A percentile compares a stretch with the other conserved stretches of the same genome.
These are phyloP conservation scores for Xylaria sp. DNA, from an alignment of 2,329 filamentous ascomycete genomes.

Conservation along the genomic window DNA sequence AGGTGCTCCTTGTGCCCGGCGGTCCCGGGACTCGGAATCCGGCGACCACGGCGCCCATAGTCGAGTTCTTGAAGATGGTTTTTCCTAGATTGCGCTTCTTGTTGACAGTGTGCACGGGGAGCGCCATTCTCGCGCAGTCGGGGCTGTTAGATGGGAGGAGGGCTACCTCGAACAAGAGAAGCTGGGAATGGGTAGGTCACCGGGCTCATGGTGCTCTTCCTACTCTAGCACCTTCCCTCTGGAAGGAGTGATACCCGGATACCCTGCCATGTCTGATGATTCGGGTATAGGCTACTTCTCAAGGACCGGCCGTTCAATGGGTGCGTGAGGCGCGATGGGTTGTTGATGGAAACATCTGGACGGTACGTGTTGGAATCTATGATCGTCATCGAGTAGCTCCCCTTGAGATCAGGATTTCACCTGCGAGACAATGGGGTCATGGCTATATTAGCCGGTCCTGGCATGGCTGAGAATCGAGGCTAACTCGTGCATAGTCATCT, in stretches of 20 bases:
- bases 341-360: conserved; percentile 74
- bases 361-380: conserved; percentile 42
- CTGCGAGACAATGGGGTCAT: neutral
- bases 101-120: conserved; percentile 75
- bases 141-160: conserved; percentile 69
- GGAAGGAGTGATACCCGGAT: neutral
- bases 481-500: conserved; percentile 54
- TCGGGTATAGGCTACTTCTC: conserved; percentile 50
- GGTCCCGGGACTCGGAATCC: conserved; percentile 61
- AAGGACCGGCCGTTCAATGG: conserved; percentile 67
- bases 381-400: neutral
- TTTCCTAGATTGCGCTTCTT: conserved; percentile 64
- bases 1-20: conserved; percentile 75
- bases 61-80: conserved; percentile 59
- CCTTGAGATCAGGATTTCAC: neutral
- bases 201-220: neutral
- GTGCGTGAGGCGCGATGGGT: conserved; percentile 71
- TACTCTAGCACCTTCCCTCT: neutral
- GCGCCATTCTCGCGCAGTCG: conserved; percentile 66
- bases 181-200: conserved; percentile 59
- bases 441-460: neutral
- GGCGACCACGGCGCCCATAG: conserved; percentile 49
- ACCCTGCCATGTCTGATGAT: conserved; percentile 15
- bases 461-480: neutral
- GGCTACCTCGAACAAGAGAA: conserved; percentile 75